A percentile compares a stretch with the other conserved stretches of the same genome.
These are phyloP conservation scores for Colletotrichum paranaense DNA, from an alignment of 2,329 filamentous ascomycete species.

Conservation along the genomic window DNA sequence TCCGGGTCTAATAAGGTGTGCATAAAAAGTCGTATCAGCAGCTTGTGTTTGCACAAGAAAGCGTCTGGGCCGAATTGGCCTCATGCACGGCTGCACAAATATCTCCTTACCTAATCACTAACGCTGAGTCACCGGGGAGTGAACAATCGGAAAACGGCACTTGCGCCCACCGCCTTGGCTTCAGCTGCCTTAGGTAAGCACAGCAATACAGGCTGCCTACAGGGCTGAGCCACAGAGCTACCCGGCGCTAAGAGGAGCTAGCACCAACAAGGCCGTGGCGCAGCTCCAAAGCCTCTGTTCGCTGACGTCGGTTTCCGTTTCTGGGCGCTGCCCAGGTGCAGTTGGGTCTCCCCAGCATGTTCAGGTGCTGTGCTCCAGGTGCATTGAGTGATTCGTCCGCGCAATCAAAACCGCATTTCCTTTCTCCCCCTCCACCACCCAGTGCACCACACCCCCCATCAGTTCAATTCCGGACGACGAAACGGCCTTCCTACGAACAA, in stretches of 20 bases:
- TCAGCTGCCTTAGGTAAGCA: not conserved
- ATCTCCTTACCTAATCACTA: too few relatives aligned
- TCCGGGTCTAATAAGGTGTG: not conserved
- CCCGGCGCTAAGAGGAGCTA: conserved; percentile 7
- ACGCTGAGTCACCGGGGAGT: too few relatives aligned
- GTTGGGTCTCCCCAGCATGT: conserved; percentile 26
- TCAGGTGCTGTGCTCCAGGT: not conserved
- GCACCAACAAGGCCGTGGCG: conserved; percentile 12
- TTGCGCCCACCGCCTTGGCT: not conserved
- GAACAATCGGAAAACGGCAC: not conserved
- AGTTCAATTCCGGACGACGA: conserved; percentile 30
- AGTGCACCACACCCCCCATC: not conserved
- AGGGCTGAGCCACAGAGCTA: conserved; percentile 21
- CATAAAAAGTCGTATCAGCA: not conserved
- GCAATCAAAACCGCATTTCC: conserved; percentile 32
- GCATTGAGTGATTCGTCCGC: conserved; percentile 30
- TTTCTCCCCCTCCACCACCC: not conserved
- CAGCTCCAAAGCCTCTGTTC: conserved; percentile 17
- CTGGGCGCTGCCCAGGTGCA: not conserved
- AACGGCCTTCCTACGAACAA: conserved; percentile 13
- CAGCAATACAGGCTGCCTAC: not conserved
- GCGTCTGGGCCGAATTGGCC: not conserved
- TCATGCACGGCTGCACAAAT: not conserved
- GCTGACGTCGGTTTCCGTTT: conserved; percentile 40
- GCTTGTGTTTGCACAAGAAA: not conserved